phyloP scores from a whole-genome alignment of 73 alveolate genomes.

The Paraurostyla sp. region DNA sequence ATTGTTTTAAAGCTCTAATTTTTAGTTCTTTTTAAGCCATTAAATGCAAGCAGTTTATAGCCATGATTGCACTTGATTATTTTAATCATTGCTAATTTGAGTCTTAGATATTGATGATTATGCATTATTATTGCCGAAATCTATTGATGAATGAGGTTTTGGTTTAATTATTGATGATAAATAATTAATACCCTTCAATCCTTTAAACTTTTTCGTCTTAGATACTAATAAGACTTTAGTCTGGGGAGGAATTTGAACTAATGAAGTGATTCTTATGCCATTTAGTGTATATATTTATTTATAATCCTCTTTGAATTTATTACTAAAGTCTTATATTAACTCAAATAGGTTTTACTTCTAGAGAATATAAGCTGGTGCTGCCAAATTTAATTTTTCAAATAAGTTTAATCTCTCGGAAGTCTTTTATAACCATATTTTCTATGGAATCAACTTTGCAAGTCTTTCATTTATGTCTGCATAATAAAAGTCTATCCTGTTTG shows the following conservation, averaged over 20 bases:
- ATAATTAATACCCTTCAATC: neutral
- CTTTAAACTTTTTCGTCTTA: slow-evolving; percentile 17
- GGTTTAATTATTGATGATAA: neutral
- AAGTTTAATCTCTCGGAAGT: slow-evolving; percentile 12
- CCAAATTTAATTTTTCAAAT: neutral
- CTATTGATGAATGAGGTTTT: neutral
- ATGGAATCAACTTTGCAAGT: slow-evolving; percentile 11
- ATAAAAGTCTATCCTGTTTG: neutral
- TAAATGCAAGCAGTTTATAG: neutral
- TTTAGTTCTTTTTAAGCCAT: slow-evolving; percentile 1
- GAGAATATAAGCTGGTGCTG: slow-evolving; percentile 20
- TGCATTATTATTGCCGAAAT: neutral
- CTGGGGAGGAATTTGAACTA: slow-evolving; percentile 2
- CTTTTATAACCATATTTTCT: neutral
- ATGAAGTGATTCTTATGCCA: slow-evolving; percentile 22
- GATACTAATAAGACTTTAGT: slow-evolving; percentile 1
- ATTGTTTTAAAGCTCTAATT: neutral
- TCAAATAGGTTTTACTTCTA: neutral
- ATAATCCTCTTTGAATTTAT: neutral
- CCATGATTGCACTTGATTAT: neutral
- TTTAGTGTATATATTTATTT: neutral
- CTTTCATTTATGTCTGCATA: slow-evolving; percentile 13
- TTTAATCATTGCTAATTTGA: neutral
- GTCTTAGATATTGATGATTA: neutral
- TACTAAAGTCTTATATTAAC: neutral